phyloP scores from a whole-genome alignment of 306 rosid species.

The Trifolium dubium region DNA sequence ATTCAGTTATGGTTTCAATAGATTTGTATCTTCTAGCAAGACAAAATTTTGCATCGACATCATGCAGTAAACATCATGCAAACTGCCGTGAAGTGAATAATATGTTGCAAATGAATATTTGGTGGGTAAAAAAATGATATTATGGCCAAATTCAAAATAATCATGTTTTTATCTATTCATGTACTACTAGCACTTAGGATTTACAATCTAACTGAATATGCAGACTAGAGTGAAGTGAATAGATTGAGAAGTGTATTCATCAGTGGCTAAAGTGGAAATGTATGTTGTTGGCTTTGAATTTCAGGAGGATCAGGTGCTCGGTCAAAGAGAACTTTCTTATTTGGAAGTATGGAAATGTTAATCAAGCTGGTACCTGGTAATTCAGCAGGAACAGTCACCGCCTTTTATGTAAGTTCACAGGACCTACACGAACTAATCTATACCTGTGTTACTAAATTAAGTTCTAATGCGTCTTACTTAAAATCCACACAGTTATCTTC shows the following conservation, averaged over 20 bases:
- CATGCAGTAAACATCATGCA: not conserved
- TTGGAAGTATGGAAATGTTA: slow-evolving; percentile 73
- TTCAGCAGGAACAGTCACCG: slow-evolving; percentile 80
- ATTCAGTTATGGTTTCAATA: slow-evolving; percentile 13
- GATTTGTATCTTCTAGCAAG: slow-evolving; percentile 1
- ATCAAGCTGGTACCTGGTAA: slow-evolving; percentile 75
- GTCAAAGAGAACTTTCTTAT: slow-evolving; percentile 69
- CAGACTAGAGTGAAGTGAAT: not conserved
- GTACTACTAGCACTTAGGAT: not conserved
- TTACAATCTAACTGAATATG: not conserved
- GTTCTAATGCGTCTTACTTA: slow-evolving; percentile 25
- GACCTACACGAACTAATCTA: slow-evolving; percentile 4
- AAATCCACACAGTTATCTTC: slow-evolving; percentile 63
- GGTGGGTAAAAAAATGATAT: not conserved
- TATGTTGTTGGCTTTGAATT: slow-evolving; percentile 23
- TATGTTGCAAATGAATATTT: slow-evolving; percentile 14
- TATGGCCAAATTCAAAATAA: not conserved
- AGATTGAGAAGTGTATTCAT: slow-evolving; percentile 9
- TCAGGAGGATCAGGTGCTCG: slow-evolving; percentile 82
- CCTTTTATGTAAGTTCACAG: slow-evolving; percentile 65
- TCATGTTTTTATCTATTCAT: slow-evolving; percentile 2
- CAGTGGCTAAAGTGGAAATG: slow-evolving; percentile 23
- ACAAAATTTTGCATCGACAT: slow-evolving; percentile 20
- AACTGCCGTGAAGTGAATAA: not conserved
- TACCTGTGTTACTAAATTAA: not conserved